Base-by-base conservation (phyloP, 805 yeast species). In the Wickerhamomyces subpelliculosus region DNA sequence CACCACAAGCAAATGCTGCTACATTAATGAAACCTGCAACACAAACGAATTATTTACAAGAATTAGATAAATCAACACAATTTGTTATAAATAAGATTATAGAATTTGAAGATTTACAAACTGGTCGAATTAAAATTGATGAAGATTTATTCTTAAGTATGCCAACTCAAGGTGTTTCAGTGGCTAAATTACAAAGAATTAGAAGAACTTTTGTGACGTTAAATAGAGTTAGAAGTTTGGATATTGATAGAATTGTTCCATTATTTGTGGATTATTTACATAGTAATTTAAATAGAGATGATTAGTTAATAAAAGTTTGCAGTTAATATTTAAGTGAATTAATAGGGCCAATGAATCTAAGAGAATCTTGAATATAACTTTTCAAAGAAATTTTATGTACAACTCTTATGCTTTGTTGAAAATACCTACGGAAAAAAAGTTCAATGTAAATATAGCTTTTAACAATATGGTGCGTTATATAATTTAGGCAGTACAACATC, bases 21-120 rank as follows among this genome's bases (percentile, higher is more conserved):
- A 89, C 97, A 0, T 61, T 83, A 26, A 61, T 86, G 31, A 87
- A 84, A 54, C 85, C 95, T 1, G 89, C 95, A 0, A 70, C 84
- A 0, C 79, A 83, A 8, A 72, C 80, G 13, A 77, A 84, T 57
- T 89, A 83, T 52, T 62, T 88, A 26, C 89, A 84, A 51, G 80
- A 83, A 44, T 67, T 90, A 34, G 97, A 89, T 55, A 70, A 68
- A 37, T 70, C 70, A 41, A 85, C 97, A 0, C 76, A 75, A 41
- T 65, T 65, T 4, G 82, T 88, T 12, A 72, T 85, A 4, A 68
- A 68, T 39, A 75, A 75, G 39, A 68, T 85, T 14, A 58, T 81
- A 40, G 82, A 78, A 41, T 72, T 77, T 45, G 84, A 80, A 51
- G 76, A 77, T 45, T 60, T 75, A 34, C 65, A 59, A 34, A 47